Conservation (phyloP, 768 basidiomycete genomes). For the Lyophyllum atratum region DNA sequence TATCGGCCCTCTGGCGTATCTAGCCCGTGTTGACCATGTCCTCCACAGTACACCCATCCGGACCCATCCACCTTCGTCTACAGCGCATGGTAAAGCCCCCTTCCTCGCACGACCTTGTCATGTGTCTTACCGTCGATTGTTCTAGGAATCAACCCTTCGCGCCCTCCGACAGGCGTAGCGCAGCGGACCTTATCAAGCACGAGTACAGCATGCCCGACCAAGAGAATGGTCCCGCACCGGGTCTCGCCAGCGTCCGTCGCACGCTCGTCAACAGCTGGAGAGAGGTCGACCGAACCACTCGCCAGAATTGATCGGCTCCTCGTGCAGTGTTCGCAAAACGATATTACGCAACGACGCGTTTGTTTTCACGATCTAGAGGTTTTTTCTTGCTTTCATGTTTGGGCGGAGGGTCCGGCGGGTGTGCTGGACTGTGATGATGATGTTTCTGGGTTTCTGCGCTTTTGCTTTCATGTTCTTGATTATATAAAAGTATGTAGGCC, state of each 20-base stretch:
- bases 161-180: conserved; percentile 60
- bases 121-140: neutral
- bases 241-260: conserved; percentile 18
- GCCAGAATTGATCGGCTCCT: conserved; percentile 4
- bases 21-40: neutral
- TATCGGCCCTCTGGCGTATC: conserved; percentile 1
- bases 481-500: neutral
- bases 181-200: conserved; percentile 46
- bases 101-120: neutral
- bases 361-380: neutral
- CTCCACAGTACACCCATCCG: conserved; percentile 52
- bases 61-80: conserved; percentile 57
- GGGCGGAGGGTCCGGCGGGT: neutral
- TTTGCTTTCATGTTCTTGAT: neutral
- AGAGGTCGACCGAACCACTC: conserved; percentile 17
- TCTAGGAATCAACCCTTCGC: conserved; percentile 69
- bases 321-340: neutral
- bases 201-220: conserved; percentile 13
- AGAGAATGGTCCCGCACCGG: conserved; percentile 13
- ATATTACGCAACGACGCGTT: neutral
- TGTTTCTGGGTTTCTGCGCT: neutral
- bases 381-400: neutral
- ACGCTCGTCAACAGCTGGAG: conserved; percentile 22
- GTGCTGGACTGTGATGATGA: neutral
- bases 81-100: conserved; percentile 37